Base-by-base conservation (phyloP, 495 filamentous ascomycete species). In the Aspergillus asperescens region DNA sequence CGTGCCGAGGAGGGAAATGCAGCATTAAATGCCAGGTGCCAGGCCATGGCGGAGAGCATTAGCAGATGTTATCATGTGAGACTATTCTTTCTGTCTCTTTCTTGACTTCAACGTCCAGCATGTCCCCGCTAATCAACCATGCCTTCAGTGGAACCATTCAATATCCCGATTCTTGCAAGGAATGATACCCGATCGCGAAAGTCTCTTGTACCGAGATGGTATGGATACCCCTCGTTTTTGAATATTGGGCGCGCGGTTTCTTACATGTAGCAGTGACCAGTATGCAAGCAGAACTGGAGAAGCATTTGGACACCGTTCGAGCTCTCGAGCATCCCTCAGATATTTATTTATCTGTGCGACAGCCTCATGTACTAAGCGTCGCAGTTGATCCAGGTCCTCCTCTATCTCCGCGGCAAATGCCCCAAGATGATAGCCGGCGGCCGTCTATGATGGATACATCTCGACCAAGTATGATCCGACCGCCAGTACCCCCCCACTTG, bases 381-480 rank as follows among this genome's bases (percentile, higher is more conserved):
- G 70, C 83, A 28, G 66, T 81, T 20, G 88, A 91, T 45, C 58
- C 74, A 43, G 85, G 85, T 37, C 83, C 87, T 5, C 90, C 93
- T 28, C 73, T 96, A 13, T 96, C 93, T n/a, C 93, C 93, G 23
- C 88, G 90, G 29, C 93, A 96, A 71, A 67, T 90, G 37, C 83
- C 91, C 20, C 84, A 90, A 64, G 89, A 96, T 50, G 90, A 96
- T 59, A 77, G 81, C 42, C 87, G 89, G 34, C 83, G 93, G 39
- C 77, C 73, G 29, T 85, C 79, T 29, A 64, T 74, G 50, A 50
- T 65, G 52, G 66, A 71, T 43, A 31, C 55, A 5, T 42, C 62
- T 9, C 54, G 65, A 48, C 44, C 61, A 22, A 63, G 42, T 49
- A 62, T 68, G 66, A 73, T 76, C 24, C 82, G 88, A 44, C 84